A percentile compares a stretch with the other conserved stretches of the same genome.
phyloP scores from a whole-genome alignment of 2,329 filamentous ascomycete species.

The Pseudogymnoascus sp. region DNA sequence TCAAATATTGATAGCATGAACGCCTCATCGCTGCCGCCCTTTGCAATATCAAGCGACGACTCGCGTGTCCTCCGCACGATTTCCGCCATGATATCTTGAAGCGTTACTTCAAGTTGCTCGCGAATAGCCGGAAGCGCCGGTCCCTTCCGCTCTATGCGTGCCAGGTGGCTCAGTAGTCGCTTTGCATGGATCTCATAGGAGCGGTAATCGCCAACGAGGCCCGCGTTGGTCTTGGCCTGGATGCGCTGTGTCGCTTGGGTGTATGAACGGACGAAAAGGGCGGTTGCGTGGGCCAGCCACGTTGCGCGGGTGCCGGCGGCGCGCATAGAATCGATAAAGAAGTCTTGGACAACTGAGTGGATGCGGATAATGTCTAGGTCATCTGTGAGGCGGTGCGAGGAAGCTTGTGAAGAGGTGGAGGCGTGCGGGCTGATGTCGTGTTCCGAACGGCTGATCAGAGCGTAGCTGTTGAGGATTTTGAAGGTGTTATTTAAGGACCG shows the following conservation, averaged over 20 bases:
- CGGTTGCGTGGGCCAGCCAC: conserved; percentile 42
- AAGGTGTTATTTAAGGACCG: conserved; percentile 38
- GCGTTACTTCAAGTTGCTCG: conserved; percentile 29
- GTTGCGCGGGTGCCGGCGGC: conserved; percentile 33
- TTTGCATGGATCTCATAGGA: conserved; percentile 44
- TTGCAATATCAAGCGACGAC: conserved; percentile 32
- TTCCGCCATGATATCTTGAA: conserved; percentile 33
- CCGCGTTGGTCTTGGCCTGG: conserved; percentile 33
- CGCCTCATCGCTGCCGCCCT: conserved; percentile 27
- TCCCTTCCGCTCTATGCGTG: conserved; percentile 30
- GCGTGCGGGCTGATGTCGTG: conserved; percentile 28
- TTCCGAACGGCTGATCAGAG: conserved; percentile 44
- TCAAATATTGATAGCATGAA: conserved; percentile 43
- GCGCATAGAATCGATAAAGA: conserved; percentile 40
- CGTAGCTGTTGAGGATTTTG: conserved; percentile 43
- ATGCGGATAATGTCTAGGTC: conserved; percentile 42
- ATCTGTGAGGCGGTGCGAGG: conserved; percentile 35
- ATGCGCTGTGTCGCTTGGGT: conserved; percentile 39
- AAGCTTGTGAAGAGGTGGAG: conserved; percentile 24
- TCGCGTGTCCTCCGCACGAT: conserved; percentile 38
- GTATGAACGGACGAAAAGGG: conserved; percentile 43
- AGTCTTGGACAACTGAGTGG: conserved; percentile 45
- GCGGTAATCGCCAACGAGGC: conserved; percentile 45
- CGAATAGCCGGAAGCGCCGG: conserved; percentile 28
- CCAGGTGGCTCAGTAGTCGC: conserved; percentile 37